Base-by-base conservation (phyloP, 2,329 filamentous ascomycete genomes). In the Colletotrichum viniferum region DNA sequence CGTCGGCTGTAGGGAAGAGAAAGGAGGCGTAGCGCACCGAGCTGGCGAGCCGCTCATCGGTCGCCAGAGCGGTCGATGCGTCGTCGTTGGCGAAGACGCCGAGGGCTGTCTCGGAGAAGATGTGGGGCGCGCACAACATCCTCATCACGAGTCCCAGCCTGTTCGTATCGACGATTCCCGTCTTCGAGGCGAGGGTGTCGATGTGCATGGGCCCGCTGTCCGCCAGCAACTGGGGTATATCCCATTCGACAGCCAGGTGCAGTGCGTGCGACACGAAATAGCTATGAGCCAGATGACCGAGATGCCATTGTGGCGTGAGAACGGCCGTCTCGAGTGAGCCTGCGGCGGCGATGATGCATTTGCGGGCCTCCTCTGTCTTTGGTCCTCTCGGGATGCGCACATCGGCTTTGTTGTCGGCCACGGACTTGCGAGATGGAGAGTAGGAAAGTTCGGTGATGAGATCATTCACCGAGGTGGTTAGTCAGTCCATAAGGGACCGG, bases 101-200 rank as follows among this genome's bases (percentile, higher is more conserved):
- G 24, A 43, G 62, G 12, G 30, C n/a, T 14, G 69, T 67, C 73
- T 75, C 73, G 38, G 62, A 16, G 32, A 75, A 75, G 62, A 75
- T 30, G 18, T 72, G 68, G 55, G 72, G 73, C 13, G 73, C 62
- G 34, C 73, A 75, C 9, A 75, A n/a, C 4, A 69, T 75, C n/a
- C 73, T 55, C 62, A 75, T 75, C 26, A 75, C 73, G 8, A 72
- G n/a, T n/a, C 38, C 73, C 62, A 75, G 62, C 73, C 72, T 75
- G 32, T 55, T 30, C 55, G 28, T 14, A 26, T 75, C 69, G 43
- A 48, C 69, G 38, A 75, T 43, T 26, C 73, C 73, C 38, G 69
- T 67, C 73, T 67, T 34, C 16, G 62, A 16, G n/a, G 73, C 38
- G 32, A 75, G 73, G 38, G 55, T 69, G 13, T 63, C 62, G 21